Conservation (phyloP, 345 rosid species). For the Dipteronia dyeriana region DNA sequence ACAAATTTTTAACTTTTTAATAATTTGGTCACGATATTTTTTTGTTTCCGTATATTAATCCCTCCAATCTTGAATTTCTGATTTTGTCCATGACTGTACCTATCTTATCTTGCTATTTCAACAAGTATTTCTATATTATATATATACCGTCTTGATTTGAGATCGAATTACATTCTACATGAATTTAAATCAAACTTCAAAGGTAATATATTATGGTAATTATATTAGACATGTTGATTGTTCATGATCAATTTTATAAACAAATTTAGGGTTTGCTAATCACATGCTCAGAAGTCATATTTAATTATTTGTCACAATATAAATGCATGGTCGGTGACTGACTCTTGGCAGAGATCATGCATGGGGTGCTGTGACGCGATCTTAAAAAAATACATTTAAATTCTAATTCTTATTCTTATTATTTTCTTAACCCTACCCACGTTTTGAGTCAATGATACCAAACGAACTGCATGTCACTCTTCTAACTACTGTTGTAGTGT, state of each 20-base stretch:
- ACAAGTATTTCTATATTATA: no score
- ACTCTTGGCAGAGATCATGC: slow-evolving; percentile 23
- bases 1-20: no score
- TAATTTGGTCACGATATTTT: no score
- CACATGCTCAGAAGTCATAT: not conserved
- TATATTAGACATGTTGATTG: not conserved
- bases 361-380: not conserved
- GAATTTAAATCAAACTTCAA: no score
- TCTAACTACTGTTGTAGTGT: slow-evolving; percentile 31
- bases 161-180: no score
- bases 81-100: no score
- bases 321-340: slow-evolving; percentile 25
- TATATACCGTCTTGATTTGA: no score
- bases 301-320: slow-evolving; percentile 4
- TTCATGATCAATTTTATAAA: not conserved
- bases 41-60: no score
- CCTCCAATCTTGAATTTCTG: no score
- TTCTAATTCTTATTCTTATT: no score
- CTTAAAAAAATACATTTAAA: not conserved
- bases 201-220: no score
- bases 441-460: not conserved
- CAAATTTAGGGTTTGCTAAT: not conserved
- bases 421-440: not conserved
- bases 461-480: slow-evolving; percentile 25
- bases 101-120: no score